A percentile compares a stretch with the other conserved stretches of the same genome.
These are phyloP conservation scores for Dioscorea alata DNA, from an alignment of 106 monocot species.

Conservation along the genomic window DNA sequence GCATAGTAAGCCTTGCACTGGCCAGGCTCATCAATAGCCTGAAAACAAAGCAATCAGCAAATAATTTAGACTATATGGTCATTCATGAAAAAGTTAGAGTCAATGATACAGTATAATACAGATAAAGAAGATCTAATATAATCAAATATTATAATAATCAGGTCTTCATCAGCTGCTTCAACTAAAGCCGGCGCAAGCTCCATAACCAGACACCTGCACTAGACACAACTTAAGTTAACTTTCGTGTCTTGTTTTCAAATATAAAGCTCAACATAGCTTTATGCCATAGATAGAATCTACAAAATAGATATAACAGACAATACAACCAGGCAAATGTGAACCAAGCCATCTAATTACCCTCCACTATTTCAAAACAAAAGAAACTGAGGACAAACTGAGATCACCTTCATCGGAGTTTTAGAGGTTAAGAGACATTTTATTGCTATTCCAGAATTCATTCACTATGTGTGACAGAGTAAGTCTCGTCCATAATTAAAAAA, in stretches of 20 bases:
- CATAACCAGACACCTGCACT: slow-evolving; percentile 57
- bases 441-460: no score
- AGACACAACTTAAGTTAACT: neutral
- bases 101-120: slow-evolving; percentile 31
- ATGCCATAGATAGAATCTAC: no score
- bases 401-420: no score
- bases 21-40: slow-evolving; percentile 36
- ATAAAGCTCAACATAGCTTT: no score
- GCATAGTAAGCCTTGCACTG: slow-evolving; percentile 45
- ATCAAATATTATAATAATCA: slow-evolving; percentile 53
- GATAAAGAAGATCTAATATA: slow-evolving; percentile 46
- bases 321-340: no score
- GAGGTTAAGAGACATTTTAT: no score
- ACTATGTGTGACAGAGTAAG: no score
- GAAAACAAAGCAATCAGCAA: slow-evolving; percentile 10
- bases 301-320: no score
- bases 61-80: neutral
- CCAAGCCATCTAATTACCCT: no score
- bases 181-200: slow-evolving; percentile 67
- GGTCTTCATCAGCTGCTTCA: slow-evolving; percentile 52
- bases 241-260: neutral
- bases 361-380: no score
- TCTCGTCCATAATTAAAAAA: no score
- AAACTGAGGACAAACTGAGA: no score
- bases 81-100: neutral